Percentiles rank a stretch among this genome's conserved stretches.
Evolutionary conservation across 2,329 filamentous ascomycete species (phyloP).

Genomic region (Fusarium udum): DNA sequence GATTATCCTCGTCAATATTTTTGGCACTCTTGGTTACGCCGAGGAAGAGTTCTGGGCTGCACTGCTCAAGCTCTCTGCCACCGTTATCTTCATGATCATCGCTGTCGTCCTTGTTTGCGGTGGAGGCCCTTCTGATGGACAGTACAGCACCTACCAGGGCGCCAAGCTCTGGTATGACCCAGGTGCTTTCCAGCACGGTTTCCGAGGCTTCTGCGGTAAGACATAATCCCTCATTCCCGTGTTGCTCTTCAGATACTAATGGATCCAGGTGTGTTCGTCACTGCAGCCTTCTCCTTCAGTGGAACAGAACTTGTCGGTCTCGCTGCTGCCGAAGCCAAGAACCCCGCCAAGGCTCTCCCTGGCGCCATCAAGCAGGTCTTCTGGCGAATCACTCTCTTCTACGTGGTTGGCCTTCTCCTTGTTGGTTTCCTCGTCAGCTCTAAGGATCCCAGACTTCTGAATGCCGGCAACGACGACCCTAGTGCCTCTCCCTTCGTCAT

Average conservation of each 20-base stretch:
- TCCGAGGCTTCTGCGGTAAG: conserved; percentile 77
- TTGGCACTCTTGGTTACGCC: conserved; percentile 64
- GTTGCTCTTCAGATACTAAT: not conserved
- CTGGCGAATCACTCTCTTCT: conserved; percentile 66
- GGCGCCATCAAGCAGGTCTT: conserved; percentile 84
- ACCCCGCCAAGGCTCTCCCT: conserved; percentile 78
- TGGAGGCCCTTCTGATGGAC: conserved; percentile 63
- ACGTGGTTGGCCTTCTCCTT: conserved; percentile 62
- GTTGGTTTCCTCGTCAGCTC: conserved; percentile 61
- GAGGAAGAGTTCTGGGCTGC: conserved; percentile 70
- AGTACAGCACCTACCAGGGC: conserved; percentile 59
- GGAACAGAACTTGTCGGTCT: conserved; percentile 81
- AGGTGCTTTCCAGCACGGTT: conserved; percentile 74
- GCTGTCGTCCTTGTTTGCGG: conserved; percentile 67
- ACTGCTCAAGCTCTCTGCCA: conserved; percentile 65
- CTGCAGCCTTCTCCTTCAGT: conserved; percentile 76
- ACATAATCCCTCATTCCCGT: fast-evolving
- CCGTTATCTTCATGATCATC: conserved; percentile 71
- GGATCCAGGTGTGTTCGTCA: conserved; percentile 56
- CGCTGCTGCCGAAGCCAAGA: conserved; percentile 75
- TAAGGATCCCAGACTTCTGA: conserved; percentile 58
- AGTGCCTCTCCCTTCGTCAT: conserved; percentile 65
- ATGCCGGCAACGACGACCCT: conserved; percentile 53
- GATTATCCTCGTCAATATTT: conserved; percentile 64
- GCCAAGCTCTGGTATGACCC: conserved; percentile 60